Evolutionary conservation across 208 protist species (phyloP).

Genomic region (Trichomonas tenax): DNA sequence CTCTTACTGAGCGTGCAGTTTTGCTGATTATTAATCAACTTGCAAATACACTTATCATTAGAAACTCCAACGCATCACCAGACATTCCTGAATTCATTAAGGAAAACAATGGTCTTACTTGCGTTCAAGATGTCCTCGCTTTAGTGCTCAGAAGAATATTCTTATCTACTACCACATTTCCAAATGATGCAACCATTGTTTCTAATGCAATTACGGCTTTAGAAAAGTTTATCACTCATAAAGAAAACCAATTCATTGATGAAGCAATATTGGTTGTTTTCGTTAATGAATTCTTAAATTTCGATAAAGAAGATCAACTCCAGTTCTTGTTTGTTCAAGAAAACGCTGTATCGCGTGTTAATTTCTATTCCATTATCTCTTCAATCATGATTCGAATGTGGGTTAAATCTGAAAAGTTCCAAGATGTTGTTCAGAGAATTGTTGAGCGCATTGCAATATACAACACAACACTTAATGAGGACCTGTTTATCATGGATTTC

Average conservation of each 20-base stretch:
- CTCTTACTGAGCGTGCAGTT: background rate
- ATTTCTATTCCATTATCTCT: background rate
- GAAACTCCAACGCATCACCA: background rate
- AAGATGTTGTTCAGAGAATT: background rate
- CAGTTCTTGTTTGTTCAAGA: background rate
- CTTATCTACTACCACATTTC: background rate
- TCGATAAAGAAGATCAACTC: background rate
- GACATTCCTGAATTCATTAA: background rate
- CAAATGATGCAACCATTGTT: background rate
- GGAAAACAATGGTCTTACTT: background rate
- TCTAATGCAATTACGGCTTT: background rate
- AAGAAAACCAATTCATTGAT: background rate
- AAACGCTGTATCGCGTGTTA: background rate
- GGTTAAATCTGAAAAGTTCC: background rate
- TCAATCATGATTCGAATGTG: background rate
- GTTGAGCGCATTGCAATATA: background rate
- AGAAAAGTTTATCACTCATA: background rate
- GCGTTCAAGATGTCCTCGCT: background rate
- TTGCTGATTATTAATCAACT: background rate
- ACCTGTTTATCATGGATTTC: background rate
- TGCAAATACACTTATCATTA: background rate
- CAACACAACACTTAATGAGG: background rate
- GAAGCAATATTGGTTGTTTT: background rate
- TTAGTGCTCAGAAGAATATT: background rate
- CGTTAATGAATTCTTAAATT: background rate